Conservation (phyloP, 139 green algal species). For the Pseudopediastrum boryanum region DNA sequence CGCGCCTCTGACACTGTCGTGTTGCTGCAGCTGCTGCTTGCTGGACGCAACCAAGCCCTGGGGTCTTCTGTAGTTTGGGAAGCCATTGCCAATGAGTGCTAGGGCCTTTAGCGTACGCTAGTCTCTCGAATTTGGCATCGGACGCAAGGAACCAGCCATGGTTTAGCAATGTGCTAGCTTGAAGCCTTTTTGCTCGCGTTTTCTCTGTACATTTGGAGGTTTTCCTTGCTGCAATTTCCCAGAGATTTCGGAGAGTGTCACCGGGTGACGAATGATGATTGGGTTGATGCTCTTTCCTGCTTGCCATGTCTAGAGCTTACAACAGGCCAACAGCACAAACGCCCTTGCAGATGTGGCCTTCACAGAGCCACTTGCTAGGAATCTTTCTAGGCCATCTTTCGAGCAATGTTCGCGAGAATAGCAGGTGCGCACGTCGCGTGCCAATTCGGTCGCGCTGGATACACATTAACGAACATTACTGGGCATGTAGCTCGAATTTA, state of each 20-base stretch:
- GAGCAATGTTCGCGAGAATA: conserved; percentile 26
- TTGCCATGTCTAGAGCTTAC: neutral
- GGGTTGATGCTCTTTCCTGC: neutral
- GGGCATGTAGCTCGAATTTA: neutral
- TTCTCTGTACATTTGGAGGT: no score
- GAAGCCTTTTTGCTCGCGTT: no score
- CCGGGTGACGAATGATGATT: no score
- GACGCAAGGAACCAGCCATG: no score
- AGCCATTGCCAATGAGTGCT: no score
- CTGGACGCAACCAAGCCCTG: conserved; percentile 3
- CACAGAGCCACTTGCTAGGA: neutral
- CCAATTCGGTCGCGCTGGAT: neutral
- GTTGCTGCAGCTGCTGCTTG: neutral
- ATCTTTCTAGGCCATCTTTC: neutral
- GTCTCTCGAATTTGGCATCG: no score
- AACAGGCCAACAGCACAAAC: neutral
- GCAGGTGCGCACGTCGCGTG: neutral
- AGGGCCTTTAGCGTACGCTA: no score
- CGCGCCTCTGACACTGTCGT: neutral
- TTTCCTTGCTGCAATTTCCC: no score
- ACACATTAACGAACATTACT: neutral
- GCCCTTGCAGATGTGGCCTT: neutral
- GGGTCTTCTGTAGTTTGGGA: no score
- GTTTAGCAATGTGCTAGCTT: no score
- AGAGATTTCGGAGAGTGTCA: no score